Evolutionary conservation across 495 filamentous ascomycete genomes (phyloP), one percentile per base, ranked within the genome.

Genomic region (Aspergillus coremiiformis): DNA sequence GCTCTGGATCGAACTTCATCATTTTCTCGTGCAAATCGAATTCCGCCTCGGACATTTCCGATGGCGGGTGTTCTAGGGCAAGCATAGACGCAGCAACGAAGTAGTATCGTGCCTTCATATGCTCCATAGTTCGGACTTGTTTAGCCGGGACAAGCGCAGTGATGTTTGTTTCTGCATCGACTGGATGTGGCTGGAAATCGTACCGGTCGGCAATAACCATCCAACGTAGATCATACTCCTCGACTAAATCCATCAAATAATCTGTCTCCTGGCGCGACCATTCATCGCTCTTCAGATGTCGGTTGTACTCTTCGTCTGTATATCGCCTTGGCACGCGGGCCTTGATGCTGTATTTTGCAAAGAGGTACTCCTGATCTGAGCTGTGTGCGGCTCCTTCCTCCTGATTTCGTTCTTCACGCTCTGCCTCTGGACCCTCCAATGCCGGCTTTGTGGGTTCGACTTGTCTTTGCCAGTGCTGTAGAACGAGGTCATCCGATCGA

Each of bases 231-330:
- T 93, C 89, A 59, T 82, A 95, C 11, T 92, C 84, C 41, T 77
- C 73, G 10, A 77, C 86, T 22, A 92, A 59, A 22, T 81, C 69
- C 62, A 96, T 73, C 52, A 98, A 69, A 61, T 95, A 95, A 60
- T 96, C 90, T 5, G 93, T 97, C 66, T 98, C 93, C 46, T 90
- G 86, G 54, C 85, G 86, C 17, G 86, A 82, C 93, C 93, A 98
- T 50, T 90, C 81, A 24, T 78, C 71, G 58, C 73, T 84, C 57
- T 80, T 78, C 37, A 98, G 65, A 57, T 87, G 80, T 46, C 78
- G 69, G 44, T 84, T 83, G 66, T 98, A 98, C 62, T 94, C 85
- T 39, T 88, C 89, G 39, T 93, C 86, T 35, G 80, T 85, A 64
- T 96, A 96, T 50, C 64, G 65, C 44, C 80, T 71, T 3, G 92